Evolutionary conservation across 192 early-diverging fungal genomes (phyloP), one percentile per base, ranked within the genome.

Genomic region (Mortierella claussenii): DNA sequence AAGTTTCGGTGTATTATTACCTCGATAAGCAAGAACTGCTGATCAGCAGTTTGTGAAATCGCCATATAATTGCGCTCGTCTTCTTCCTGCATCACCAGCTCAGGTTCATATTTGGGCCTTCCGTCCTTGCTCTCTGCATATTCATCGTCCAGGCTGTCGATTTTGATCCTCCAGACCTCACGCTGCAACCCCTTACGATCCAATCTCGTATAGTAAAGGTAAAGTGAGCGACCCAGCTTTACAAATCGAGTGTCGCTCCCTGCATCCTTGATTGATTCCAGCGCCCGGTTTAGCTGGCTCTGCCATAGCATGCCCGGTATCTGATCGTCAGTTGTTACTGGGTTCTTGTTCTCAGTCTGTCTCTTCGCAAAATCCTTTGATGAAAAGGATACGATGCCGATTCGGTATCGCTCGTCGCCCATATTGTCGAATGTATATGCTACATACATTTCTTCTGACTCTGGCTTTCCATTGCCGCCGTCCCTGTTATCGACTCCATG

Each of bases 121-220:
- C 28, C 27, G 15, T 30, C 21, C 31, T 32, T 48, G 18, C 31
- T 60, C 7, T 40, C 37, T 31, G 31, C n/a, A 21, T 8, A 32
- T 26, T 34, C 24, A 8, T 48, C 48, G 18, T 53, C 56, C 1
- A 52, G 21, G 12, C 34, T 28, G 8, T 60, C 63, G 12, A 75
- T 24, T 30, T 53, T 31, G 4, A 75, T 50, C 4, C 71, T 34
- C 71, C 71, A 75, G 4, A 75, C 63, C n/a, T 75, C 71, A n/a
- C 57, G 56, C 17, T 53, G n/a, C 27, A 66, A 30, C 2, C 71
- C 71, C 45, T 75, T 75, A 6, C 21, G 5, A 33, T 75, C 71
- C 31, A 75, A 21, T 43, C 49, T 65, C 7, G 63, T 75, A 36
- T 50, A 75, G 18, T 65, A 75, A 10, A 75, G 36, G 43, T 60